These are phyloP conservation scores for Metschnikowia lunata DNA, from an alignment of 805 yeast species.

Conservation along the genomic window DNA sequence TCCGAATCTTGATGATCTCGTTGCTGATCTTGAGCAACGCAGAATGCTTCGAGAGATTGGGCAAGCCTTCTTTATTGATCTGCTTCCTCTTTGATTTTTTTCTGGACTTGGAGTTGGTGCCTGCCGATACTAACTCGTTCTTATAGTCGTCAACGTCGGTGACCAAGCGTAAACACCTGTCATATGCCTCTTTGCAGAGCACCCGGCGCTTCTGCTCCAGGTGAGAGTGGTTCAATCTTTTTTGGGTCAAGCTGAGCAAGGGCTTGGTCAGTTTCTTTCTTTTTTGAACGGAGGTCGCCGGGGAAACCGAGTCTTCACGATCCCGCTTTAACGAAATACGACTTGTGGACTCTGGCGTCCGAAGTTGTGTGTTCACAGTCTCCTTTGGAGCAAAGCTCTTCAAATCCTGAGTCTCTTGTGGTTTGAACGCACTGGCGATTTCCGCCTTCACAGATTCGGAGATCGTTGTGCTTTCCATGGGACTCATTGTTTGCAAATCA, in stretches of 20 bases:
- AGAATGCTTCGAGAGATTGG: constrained; percentile 41
- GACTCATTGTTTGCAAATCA: constrained; percentile 30
- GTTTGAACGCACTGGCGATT: constrained; percentile 31
- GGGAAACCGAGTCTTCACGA: constrained; percentile 2
- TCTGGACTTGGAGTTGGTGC: constrained; percentile 12
- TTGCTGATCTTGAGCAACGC: constrained; percentile 38
- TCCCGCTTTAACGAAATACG: background rate
- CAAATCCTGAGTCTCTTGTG: constrained; percentile 19
- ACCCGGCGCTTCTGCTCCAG: constrained; percentile 43
- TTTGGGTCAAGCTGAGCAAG: constrained; percentile 36
- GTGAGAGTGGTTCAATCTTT: constrained; percentile 38
- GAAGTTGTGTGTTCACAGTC: constrained; percentile 25
- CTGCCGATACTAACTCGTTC: constrained; percentile 25
- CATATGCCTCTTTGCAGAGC: constrained; percentile 42
- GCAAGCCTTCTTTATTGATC: constrained; percentile 41
- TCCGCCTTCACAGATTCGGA: constrained; percentile 23
- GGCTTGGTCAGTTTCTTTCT: constrained; percentile 36
- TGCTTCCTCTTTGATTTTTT: constrained; percentile 36
- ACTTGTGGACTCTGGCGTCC: constrained; percentile 20
- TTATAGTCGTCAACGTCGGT: constrained; percentile 38
- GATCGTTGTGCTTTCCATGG: background rate
- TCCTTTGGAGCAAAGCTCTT: constrained; percentile 7
- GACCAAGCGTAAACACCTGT: constrained; percentile 37
- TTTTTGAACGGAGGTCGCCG: constrained; percentile 1
- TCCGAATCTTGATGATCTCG: constrained; percentile 33